Conservation (phyloP, 768 basidiomycete genomes). For the Leccinum imitatum region DNA sequence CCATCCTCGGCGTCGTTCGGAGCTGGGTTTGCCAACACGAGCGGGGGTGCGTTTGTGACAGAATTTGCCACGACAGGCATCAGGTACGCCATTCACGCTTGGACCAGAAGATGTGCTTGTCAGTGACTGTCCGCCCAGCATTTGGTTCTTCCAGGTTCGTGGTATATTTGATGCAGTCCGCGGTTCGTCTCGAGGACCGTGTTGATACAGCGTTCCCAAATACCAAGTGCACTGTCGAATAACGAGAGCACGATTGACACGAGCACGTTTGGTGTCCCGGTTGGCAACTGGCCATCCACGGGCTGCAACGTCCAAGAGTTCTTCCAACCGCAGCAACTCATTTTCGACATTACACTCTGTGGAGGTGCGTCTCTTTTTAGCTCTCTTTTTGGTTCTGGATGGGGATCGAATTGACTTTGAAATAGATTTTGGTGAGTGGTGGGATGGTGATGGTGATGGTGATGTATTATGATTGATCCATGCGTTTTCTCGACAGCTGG, state of each 20-base stretch:
- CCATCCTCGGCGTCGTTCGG: constrained; percentile 60
- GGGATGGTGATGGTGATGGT: background rate
- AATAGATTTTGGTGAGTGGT: constrained; percentile 34
- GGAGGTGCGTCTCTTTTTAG: constrained; percentile 43
- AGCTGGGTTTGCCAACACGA: constrained; percentile 57
- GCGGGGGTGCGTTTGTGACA: constrained; percentile 76
- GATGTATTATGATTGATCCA: constrained; percentile 7
- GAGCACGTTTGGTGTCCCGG: constrained; percentile 59
- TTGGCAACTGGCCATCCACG: constrained; percentile 63
- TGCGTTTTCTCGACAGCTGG: constrained; percentile 43
- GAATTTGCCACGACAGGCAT: constrained; percentile 67
- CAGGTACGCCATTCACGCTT: constrained; percentile 43
- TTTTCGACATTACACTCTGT: constrained; percentile 74
- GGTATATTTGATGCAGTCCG: background rate
- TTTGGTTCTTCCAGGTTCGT: constrained; percentile 34
- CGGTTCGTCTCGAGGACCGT: background rate
- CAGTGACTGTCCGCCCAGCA: constrained; percentile 11
- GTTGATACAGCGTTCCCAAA: constrained; percentile 32
- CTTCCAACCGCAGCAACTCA: constrained; percentile 63
- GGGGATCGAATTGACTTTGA: constrained; percentile 18
- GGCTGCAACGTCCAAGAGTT: constrained; percentile 53
- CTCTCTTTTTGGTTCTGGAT: background rate
- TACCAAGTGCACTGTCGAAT: constrained; percentile 48
- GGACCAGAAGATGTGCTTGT: background rate
- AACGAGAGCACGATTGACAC: constrained; percentile 55